phyloP scores from a whole-genome alignment of 2,329 filamentous ascomycete genomes.

The Cercospora nicotianae region DNA sequence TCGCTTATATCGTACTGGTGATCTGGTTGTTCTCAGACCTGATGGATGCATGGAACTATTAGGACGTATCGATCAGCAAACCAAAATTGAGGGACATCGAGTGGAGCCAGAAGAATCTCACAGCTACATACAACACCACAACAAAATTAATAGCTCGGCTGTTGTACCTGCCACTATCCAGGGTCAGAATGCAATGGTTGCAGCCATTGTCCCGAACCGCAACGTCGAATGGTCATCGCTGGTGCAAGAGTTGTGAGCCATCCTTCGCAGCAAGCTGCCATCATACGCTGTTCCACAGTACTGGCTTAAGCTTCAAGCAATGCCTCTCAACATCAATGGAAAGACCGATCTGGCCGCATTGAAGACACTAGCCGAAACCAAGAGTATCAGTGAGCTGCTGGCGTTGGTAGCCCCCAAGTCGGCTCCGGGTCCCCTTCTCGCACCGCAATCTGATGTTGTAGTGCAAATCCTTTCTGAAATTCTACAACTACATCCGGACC shows the following conservation, averaged over 20 bases:
- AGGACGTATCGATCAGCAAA: neutral
- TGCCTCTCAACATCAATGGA: neutral
- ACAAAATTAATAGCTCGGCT: neutral
- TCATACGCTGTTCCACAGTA: neutral
- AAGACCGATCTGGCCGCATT: neutral
- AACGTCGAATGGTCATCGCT: neutral
- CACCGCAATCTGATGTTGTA: neutral
- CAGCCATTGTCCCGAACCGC: neutral
- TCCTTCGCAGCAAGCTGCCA: neutral
- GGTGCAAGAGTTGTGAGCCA: neutral
- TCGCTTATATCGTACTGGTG: neutral
- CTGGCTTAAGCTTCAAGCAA: neutral
- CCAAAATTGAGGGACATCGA: neutral
- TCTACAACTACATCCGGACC: neutral
- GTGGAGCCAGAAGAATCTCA: neutral
- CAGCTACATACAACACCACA: neutral
- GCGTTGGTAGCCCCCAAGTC: neutral
- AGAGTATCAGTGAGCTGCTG: neutral
- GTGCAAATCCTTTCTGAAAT: neutral
- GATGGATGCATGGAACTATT: neutral
- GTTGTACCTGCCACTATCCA: neutral
- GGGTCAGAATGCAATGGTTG: neutral
- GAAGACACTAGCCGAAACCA: neutral
- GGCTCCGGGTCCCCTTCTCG: neutral
- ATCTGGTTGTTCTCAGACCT: neutral